Evolutionary conservation across 106 monocot species (phyloP), one percentile per base, ranked within the genome.

Genomic region (Alisma plantagoaquatica): DNA sequence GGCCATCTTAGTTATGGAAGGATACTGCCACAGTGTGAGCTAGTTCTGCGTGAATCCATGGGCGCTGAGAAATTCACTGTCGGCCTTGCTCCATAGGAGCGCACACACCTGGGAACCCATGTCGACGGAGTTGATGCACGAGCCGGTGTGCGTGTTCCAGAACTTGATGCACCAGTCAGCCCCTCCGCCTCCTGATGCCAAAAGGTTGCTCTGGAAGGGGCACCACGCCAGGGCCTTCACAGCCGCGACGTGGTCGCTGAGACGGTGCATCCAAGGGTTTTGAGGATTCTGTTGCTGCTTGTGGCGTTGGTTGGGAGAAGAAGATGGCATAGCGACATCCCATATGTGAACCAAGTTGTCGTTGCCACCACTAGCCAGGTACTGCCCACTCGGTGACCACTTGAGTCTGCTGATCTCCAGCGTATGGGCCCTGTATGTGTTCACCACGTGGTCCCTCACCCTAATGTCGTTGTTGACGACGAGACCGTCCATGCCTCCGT

Each of bases 21-120:
- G 65, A 20, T 65, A 65, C 54, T 65, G 54, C 65, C 65, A 65
- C 12, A 55, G 44, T 1, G 65, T 54, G 3, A 65, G 45, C 25
- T 65, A 55, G 31, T 65, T 65, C 30, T 65, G 29, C 3, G 65
- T 65, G 27, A 65, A 65, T 12, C 65, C 65, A 55, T 65, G 65
- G 24, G 65, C 54, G 45, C 65, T 65, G 43, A 65, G 45, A 20
- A 65, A 31, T 26, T 65, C 65, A 21, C 54, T 30, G 31, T 65
- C 65, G 3, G 31, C 45, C 65, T 55, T 65, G 43, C 31, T 65
- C 65, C 65, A 65, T 23, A 54, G 54, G 54, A 65, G 18, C 0
- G 65, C 15, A 22, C 65, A 65, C 5, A 65, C 65, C 54, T 65
- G 65, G 12, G 65, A 65, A 6, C 54, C 46, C 10, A 54, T 65